Evolutionary conservation across 371 early-diverging fungal genomes (phyloP).

Genomic region (Phascolomyces articulosus): DNA sequence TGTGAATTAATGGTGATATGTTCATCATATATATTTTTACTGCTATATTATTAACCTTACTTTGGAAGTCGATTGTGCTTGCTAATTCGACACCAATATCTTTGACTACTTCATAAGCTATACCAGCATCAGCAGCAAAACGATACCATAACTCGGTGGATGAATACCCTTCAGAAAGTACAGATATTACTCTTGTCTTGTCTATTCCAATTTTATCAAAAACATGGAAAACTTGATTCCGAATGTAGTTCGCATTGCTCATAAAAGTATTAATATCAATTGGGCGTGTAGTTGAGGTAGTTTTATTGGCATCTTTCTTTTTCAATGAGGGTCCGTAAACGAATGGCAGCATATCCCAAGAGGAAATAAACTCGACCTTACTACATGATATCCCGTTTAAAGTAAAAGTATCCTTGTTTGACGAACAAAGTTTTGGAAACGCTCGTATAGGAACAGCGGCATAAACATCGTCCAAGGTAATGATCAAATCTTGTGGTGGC

Average conservation of each 20-base stretch:
- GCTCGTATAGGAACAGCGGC: too few species aligned
- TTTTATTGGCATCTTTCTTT: not conserved
- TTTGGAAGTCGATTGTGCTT: slow-evolving; percentile 45
- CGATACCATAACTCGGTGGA: slow-evolving; percentile 38
- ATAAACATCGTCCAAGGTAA: too few species aligned
- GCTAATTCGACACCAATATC: slow-evolving; percentile 37
- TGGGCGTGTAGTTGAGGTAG: too few species aligned
- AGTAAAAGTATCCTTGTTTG: too few species aligned
- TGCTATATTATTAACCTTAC: slow-evolving; percentile 26
- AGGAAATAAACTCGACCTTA: too few species aligned
- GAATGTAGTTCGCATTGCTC: slow-evolving; percentile 5
- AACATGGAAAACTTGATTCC: not conserved
- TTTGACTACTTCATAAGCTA: slow-evolving; percentile 25
- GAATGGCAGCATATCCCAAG: slow-evolving; percentile 45
- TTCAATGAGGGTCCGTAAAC: slow-evolving; percentile 24
- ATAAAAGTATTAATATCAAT: not conserved
- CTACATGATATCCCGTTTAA: too few species aligned
- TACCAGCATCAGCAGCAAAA: slow-evolving; percentile 32
- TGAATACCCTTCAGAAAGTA: slow-evolving; percentile 29
- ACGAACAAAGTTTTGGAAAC: too few species aligned
- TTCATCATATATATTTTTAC: not conserved
- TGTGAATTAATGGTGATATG: too few species aligned
- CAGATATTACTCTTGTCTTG: not conserved
- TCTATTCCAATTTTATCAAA: not conserved
- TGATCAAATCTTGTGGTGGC: too few species aligned